Base-by-base conservation (phyloP, 352 stramenopile genomes). In the Phytophthora crassamura region DNA sequence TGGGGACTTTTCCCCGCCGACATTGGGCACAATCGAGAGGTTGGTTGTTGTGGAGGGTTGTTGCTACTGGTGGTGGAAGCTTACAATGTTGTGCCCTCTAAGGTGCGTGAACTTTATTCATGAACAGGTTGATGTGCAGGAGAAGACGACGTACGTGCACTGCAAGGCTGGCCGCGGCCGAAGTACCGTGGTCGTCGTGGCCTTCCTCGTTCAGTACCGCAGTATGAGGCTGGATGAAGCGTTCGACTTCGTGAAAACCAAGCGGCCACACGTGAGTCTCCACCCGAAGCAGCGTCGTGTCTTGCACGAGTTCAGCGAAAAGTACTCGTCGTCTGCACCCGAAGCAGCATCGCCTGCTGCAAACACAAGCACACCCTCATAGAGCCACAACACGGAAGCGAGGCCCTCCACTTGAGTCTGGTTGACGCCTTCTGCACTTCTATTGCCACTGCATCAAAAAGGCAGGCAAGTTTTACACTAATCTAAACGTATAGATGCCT, bases 121-220 rank as follows among this genome's bases (percentile, higher is more conserved):
- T 53, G 54, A 79, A 25, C 82, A 92, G n/a, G 64, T 91, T 7
- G 69, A 86, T 35, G 41, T 67, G 15, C 57, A 73, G 22, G 51
- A 80, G n/a, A 64, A 79, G 7, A 88, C 77, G 15, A 89, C 82
- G 5, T 94, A 94, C 66, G 81, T 94, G 49, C 86, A 94, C 64
- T 94, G 86, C 69, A 94, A 94, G 64, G 86, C 86, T 54, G 86
- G 86, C 5, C 82, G 86, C 6, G 86, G 86, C 3, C 78, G 86
- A 57, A 92, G 86, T 64, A 89, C 84, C 3, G 74, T 94, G 36
- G 69, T 92, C 11, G 84, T 93, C 20, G 67, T 91, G 20, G 86
- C 84, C 6, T 94, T 90, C 49, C 65, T 90, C 25, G 76, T 94
- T 63, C 73, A 80, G 22, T 64, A 89, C 69, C 82, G 79, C 47